Base-by-base conservation (phyloP, 2,329 filamentous ascomycete genomes). In the Neophaeococcomyces aloes region DNA sequence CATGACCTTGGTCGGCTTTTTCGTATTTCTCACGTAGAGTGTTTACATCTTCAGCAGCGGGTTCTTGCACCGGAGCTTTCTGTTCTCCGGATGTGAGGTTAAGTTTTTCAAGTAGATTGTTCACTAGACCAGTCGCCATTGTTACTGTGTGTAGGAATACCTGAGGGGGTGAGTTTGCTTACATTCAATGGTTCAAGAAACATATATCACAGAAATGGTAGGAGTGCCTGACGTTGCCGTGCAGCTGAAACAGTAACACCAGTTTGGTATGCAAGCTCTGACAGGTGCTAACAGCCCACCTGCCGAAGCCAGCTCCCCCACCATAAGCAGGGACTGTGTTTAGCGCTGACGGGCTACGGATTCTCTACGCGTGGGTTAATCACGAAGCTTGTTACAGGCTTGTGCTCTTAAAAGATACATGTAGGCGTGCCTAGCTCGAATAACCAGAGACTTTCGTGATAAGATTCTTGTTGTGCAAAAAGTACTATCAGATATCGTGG, bases 1-100 rank as follows among this genome's bases (percentile, higher is more conserved):
- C 83, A 53, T 94, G 86, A 45, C 76, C 82, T 65, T 94, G 86
- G 25, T 74, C 76, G 37, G 83, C 83, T 54, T 79, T 74, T 49
- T 75, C 70, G 67, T 88, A 94, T 61, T 81, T 83, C 51, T 80
- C 68, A 63, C 76, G 77, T 31, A 93, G 75, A 54, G 76, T 65
- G 44, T 77, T 70, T 56, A 87, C 67, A 59, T 85, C 75, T 51
- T 84, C 76, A 46, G 76, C 63, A 29, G 76, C 74, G 47, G 85
- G 71, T 52, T 65, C 71, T 54, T 60, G 68, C 53, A 54, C 61
- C 53, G 56, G 62, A 48, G 53, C 61, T 54, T 56, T 64, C 35
- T 58, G 52, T 36, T 56, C 56, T 29, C 54, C 50, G 36, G 54
- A 58, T 11, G 54, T 56, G 30, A 65, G 61, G 44, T 67, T 63